Evolutionary conservation across 768 basidiomycete species (phyloP), one percentile per base, ranked within the genome.

Genomic region (Calocera cornea): DNA sequence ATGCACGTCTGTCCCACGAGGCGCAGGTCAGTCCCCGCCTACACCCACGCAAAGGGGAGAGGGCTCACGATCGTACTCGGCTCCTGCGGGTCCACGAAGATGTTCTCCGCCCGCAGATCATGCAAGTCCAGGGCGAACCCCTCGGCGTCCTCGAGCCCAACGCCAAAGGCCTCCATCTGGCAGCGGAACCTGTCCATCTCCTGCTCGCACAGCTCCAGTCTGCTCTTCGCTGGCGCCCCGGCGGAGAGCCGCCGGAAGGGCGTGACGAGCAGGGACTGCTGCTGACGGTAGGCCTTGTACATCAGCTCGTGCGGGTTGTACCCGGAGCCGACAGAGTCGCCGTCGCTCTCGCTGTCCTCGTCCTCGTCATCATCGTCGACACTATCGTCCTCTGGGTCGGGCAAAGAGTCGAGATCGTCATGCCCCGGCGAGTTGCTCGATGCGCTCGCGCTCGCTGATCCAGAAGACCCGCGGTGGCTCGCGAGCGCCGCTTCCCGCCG

Each of bases 71-170:
- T 88, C 70, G 81, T 84, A 0, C 87, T 82, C 66, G 80, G 80
- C 72, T 92, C 87, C 1, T 80, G 70, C 38, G 80, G 80, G 73
- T 92, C 88, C 22, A 93, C 90, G 69, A 93, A 92, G 10, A 92
- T 78, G 73, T 92, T 93, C 76, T 90, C 89, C 73, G 90, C 74
- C 72, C 89, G 92, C 54, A 94, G 76, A 74, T 94, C 92, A 70
- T 93, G 92, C 72, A 87, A 88, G 72, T 94, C 91, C 64, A 94
- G 76, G 1, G 87, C 85, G 73, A 93, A 92, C 72, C 86, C 83
- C 74, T 89, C 88, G 31, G 41, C 65, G 24, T 65, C 68, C 12
- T 65, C 66, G 40, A 50, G 27, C 73, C 72, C 11, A 72, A 75
- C 11, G 74, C 78, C 40, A 89, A 76, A 50, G 78, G 76, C 69